Conservation (phyloP, 345 rosid species). For the Hypericum perforatum region DNA sequence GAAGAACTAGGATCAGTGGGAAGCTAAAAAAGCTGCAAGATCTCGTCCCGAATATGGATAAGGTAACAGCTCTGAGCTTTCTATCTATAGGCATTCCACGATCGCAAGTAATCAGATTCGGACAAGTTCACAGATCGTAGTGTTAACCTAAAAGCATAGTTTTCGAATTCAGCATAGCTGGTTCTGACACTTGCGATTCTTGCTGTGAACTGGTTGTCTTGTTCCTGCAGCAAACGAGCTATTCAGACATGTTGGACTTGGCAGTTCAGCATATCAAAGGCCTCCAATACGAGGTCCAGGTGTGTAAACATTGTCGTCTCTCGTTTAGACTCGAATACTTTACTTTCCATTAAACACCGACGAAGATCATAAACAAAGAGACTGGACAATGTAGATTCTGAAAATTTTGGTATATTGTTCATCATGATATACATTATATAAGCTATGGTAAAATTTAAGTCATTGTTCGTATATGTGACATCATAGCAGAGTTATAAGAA, state of each 20-base stretch:
- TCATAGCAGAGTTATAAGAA: too few relatives aligned
- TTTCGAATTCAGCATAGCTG: not conserved
- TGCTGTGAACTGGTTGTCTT: not conserved
- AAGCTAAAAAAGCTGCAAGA: not conserved
- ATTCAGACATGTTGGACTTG: conserved; percentile 16
- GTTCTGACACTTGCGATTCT: not conserved
- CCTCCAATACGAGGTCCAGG: conserved; percentile 8
- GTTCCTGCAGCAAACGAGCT: not conserved
- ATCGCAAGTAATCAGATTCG: too few relatives aligned
- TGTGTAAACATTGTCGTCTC: not conserved
- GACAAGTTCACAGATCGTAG: too few relatives aligned
- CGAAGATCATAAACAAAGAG: too few relatives aligned
- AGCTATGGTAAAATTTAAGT: too few relatives aligned
- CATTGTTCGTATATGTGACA: too few relatives aligned
- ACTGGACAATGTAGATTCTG: too few relatives aligned
- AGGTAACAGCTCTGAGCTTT: not conserved
- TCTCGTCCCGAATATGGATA: not conserved
- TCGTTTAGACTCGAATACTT: not conserved
- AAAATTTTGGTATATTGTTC: too few relatives aligned
- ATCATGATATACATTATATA: too few relatives aligned
- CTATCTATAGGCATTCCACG: too few relatives aligned
- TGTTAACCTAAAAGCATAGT: not conserved
- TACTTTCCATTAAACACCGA: not conserved
- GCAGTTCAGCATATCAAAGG: not conserved
- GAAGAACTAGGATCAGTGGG: conserved; percentile 1